phyloP scores from a whole-genome alignment of 2,329 filamentous ascomycete genomes.

The Huntiella moniliformis region DNA sequence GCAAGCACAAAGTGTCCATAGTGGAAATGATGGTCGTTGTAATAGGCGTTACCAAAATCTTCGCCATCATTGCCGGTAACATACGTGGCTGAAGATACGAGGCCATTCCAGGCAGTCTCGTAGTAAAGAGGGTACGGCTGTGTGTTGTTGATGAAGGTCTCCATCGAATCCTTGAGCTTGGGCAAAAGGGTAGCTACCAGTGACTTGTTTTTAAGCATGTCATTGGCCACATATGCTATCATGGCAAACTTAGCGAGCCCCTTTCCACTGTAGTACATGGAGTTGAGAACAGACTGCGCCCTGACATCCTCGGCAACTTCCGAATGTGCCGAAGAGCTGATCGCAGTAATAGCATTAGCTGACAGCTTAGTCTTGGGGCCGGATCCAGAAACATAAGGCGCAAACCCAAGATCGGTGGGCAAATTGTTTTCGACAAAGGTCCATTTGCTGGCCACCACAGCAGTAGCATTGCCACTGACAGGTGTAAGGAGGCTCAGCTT shows the following conservation, averaged over 20 bases:
- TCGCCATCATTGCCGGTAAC: slow-evolving; percentile 44
- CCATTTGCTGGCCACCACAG: slow-evolving; percentile 55
- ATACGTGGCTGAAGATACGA: slow-evolving; percentile 62
- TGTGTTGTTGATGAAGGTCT: slow-evolving; percentile 44
- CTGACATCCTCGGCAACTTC: slow-evolving; percentile 63
- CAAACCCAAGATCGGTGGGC: slow-evolving; percentile 55
- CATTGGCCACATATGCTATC: slow-evolving; percentile 45
- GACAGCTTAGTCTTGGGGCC: slow-evolving; percentile 29
- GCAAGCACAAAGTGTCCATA: slow-evolving; percentile 83
- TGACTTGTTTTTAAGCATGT: slow-evolving; percentile 39
- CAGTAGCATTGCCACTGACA: slow-evolving; percentile 65
- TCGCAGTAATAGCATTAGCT: slow-evolving; percentile 34
- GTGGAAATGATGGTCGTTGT: slow-evolving; percentile 60
- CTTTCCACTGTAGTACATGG: slow-evolving; percentile 89
- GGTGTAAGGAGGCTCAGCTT: slow-evolving; percentile 54
- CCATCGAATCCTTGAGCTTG: slow-evolving; percentile 47
- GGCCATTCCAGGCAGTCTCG: slow-evolving; percentile 59
- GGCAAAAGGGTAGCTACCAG: slow-evolving; percentile 38
- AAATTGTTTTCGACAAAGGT: slow-evolving; percentile 59
- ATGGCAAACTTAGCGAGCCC: slow-evolving; percentile 59
- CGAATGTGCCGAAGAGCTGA: slow-evolving; percentile 42
- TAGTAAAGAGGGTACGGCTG: slow-evolving; percentile 49
- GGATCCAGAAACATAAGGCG: slow-evolving; percentile 49
- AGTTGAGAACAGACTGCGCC: slow-evolving; percentile 55
- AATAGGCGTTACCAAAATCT: slow-evolving; percentile 83